Conservation (phyloP, 345 rosid species). For the Dipteronia sinensis region DNA sequence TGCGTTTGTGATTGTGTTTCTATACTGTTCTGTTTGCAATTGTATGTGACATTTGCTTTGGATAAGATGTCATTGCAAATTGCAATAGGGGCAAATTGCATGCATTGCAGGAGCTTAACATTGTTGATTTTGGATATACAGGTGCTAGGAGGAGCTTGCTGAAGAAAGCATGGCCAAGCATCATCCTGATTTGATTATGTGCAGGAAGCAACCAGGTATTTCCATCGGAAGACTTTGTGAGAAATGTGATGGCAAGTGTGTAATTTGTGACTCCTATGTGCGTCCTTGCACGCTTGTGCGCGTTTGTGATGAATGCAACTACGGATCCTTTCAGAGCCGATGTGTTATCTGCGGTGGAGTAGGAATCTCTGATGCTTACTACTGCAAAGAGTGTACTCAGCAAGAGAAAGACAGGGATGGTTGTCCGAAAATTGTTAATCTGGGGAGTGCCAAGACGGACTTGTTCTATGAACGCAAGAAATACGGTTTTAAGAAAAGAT, state of each 20-base stretch:
- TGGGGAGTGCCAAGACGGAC: too few relatives aligned
- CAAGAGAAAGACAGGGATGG: conserved; percentile 49
- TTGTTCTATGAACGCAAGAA: too few relatives aligned
- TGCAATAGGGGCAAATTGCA: too few relatives aligned
- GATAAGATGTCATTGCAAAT: too few relatives aligned
- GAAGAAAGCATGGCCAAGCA: conserved; percentile 40
- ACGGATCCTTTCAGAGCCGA: conserved; percentile 44
- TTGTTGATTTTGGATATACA: too few relatives aligned
- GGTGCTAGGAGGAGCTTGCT: background rate
- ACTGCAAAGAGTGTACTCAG: conserved; percentile 43
- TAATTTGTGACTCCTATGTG: conserved; percentile 41
- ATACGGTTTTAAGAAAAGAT: too few relatives aligned
- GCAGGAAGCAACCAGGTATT: conserved; percentile 43
- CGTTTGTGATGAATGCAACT: conserved; percentile 44
- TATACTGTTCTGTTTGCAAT: too few relatives aligned
- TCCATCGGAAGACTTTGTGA: conserved; percentile 44
- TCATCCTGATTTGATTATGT: conserved; percentile 47
- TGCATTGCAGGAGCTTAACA: too few relatives aligned
- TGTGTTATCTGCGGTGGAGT: conserved; percentile 48
- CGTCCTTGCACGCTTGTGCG: conserved; percentile 46
- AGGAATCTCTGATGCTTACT: conserved; percentile 46
- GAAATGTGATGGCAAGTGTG: conserved; percentile 43
- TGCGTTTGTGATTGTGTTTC: too few relatives aligned
- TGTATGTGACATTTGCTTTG: too few relatives aligned
- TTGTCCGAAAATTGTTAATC: background rate